Conservation (phyloP, 768 basidiomycete species). For the Suillus fuscotomentosus region DNA sequence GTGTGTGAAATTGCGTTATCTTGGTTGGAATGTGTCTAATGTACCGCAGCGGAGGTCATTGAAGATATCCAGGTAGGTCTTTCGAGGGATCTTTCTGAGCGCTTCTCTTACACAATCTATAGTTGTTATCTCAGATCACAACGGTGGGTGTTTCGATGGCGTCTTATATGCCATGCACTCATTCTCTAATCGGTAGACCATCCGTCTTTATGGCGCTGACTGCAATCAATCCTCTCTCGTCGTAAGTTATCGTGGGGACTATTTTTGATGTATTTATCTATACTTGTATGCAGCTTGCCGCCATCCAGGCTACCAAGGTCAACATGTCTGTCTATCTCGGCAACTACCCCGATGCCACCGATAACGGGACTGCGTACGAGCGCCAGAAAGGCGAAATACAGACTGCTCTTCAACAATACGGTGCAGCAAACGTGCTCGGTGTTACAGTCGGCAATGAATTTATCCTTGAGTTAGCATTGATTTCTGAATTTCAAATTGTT, state of each 20-base stretch:
- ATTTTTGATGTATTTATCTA: neutral
- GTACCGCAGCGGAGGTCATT: constrained; percentile 50
- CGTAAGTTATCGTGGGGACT: constrained; percentile 34
- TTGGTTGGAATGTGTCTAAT: neutral
- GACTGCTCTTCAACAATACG: constrained; percentile 72
- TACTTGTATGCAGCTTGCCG: constrained; percentile 57
- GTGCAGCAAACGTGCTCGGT: constrained; percentile 71
- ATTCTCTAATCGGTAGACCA: constrained; percentile 35
- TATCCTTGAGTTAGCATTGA: constrained; percentile 65
- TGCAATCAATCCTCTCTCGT: constrained; percentile 82
- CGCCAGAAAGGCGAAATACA: constrained; percentile 72
- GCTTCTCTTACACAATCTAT: constrained; percentile 11
- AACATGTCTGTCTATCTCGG: constrained; percentile 79
- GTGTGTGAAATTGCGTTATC: constrained; percentile 24
- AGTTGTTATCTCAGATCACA: constrained; percentile 87
- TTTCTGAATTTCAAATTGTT: constrained; percentile 6
- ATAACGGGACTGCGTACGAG: constrained; percentile 65
- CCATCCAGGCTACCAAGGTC: constrained; percentile 87
- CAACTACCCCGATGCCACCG: constrained; percentile 62
- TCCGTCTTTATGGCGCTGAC: constrained; percentile 86
- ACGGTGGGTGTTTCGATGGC: constrained; percentile 31
- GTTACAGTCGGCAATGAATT: constrained; percentile 93
- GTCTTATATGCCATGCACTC: constrained; percentile 1
- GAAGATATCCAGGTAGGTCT: constrained; percentile 64
- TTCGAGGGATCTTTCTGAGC: constrained; percentile 2